Evolutionary conservation across 2,329 filamentous ascomycete species (phyloP).

Genomic region (Phoma herbarum): DNA sequence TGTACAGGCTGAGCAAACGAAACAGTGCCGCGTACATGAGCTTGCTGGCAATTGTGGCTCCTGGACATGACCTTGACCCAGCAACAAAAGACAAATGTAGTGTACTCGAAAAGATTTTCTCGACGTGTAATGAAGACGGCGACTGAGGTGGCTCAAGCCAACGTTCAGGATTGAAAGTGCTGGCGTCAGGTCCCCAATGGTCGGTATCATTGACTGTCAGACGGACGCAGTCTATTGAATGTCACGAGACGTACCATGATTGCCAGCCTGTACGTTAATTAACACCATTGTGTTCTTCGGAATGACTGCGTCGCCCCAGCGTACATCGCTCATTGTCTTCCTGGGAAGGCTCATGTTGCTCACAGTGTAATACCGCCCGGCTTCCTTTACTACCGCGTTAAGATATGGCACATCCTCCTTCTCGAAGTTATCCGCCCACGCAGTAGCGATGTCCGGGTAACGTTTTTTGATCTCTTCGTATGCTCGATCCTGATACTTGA

Average conservation of each 20-base stretch:
- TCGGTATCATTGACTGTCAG: background rate
- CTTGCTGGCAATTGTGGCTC: background rate
- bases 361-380: background rate
- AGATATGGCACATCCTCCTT: background rate
- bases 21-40: background rate
- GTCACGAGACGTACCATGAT: background rate
- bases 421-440: background rate
- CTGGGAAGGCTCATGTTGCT: constrained; percentile 62
- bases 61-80: background rate
- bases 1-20: background rate
- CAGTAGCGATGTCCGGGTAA: background rate
- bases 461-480: background rate
- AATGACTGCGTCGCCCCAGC: constrained; percentile 62
- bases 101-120: background rate
- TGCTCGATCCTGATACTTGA: background rate
- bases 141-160: constrained; percentile 1
- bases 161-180: background rate
- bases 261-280: background rate
- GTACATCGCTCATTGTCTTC: constrained; percentile 60
- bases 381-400: background rate
- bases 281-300: constrained; percentile 26
- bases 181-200: background rate
- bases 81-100: background rate
- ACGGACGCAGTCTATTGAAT: too few relatives aligned
- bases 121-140: background rate